phyloP scores from a whole-genome alignment of 345 rosid species.

The Erodium maritimum region DNA sequence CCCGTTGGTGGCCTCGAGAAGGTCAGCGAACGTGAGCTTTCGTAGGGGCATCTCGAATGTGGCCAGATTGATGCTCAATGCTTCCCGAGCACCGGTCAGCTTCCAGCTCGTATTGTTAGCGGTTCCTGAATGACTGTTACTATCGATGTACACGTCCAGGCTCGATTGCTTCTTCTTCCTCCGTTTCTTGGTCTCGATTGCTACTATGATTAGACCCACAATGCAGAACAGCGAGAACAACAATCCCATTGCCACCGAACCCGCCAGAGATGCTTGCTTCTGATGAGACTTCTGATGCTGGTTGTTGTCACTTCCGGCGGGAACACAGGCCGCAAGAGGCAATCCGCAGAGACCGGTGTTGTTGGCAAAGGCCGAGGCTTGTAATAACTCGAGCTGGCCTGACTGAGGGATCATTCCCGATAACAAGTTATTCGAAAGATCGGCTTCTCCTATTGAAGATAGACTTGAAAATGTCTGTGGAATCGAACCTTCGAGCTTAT shows the following conservation, averaged over 20 bases:
- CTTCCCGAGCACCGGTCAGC: conserved; percentile 56
- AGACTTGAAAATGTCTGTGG: conserved; percentile 54
- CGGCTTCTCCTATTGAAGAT: conserved; percentile 50
- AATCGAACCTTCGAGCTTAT: conserved; percentile 52
- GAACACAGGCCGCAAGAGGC: conserved; percentile 65
- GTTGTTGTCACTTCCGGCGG: conserved; percentile 15
- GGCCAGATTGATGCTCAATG: conserved; percentile 70
- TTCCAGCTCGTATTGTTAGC: conserved; percentile 61
- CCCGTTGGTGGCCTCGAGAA: conserved; percentile 82
- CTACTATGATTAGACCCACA: conserved; percentile 47
- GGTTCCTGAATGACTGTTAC: conserved; percentile 52
- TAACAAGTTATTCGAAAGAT: conserved; percentile 63
- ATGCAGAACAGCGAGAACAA: conserved; percentile 68
- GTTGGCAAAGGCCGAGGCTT: conserved; percentile 45
- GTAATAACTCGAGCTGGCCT: conserved; percentile 79
- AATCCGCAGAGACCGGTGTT: conserved; percentile 83
- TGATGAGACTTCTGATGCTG: conserved; percentile 41
- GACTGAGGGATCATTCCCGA: conserved; percentile 59
- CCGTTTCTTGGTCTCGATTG: conserved; percentile 58
- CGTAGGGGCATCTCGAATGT: conserved; percentile 76
- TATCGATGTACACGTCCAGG: conserved; percentile 48
- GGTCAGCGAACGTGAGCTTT: conserved; percentile 85
- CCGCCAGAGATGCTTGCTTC: conserved; percentile 43
- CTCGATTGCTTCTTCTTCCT: conserved; percentile 48
- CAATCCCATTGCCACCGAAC: conserved; percentile 83